Percentiles rank a stretch among this genome's conserved stretches.
These are phyloP conservation scores for Thraustotheca clavata DNA, from an alignment of 352 stramenopile species.

Conservation along the genomic window DNA sequence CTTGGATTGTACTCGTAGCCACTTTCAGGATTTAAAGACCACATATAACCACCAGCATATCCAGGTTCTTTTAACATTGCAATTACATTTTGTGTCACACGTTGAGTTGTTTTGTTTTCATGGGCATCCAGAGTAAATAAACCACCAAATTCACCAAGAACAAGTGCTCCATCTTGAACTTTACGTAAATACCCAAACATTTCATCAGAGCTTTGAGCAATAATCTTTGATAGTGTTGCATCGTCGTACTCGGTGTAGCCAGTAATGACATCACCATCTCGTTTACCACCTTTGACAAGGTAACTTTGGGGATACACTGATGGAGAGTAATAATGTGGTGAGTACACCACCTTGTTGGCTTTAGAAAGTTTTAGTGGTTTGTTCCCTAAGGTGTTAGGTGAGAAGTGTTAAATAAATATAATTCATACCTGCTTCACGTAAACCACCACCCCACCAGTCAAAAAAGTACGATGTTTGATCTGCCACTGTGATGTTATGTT, in stretches of 20 bases:
- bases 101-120: constrained; percentile 45
- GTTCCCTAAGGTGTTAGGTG: neutral
- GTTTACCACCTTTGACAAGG: constrained; percentile 38
- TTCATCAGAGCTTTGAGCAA: constrained; percentile 52
- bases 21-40: constrained; percentile 67
- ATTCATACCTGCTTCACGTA: constrained; percentile 43
- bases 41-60: constrained; percentile 63
- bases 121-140: constrained; percentile 50
- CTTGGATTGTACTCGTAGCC: constrained; percentile 66
- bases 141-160: constrained; percentile 59
- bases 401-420: neutral
- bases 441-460: constrained; percentile 59
- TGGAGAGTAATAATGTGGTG: constrained; percentile 69
- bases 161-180: constrained; percentile 39
- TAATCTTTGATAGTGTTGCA: constrained; percentile 39
- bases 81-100: constrained; percentile 55
- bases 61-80: constrained; percentile 41
- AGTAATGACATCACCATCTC: constrained; percentile 25
- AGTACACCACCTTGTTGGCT: constrained; percentile 52
- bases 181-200: constrained; percentile 59
- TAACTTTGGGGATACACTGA: constrained; percentile 54
- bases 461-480: constrained; percentile 36
- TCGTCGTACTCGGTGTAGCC: constrained; percentile 52
- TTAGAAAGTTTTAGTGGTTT: constrained; percentile 36
- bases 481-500: constrained; percentile 33